These are phyloP conservation scores for Auricularia auricula-judae DNA, from an alignment of 768 basidiomycete species.

Conservation along the genomic window DNA sequence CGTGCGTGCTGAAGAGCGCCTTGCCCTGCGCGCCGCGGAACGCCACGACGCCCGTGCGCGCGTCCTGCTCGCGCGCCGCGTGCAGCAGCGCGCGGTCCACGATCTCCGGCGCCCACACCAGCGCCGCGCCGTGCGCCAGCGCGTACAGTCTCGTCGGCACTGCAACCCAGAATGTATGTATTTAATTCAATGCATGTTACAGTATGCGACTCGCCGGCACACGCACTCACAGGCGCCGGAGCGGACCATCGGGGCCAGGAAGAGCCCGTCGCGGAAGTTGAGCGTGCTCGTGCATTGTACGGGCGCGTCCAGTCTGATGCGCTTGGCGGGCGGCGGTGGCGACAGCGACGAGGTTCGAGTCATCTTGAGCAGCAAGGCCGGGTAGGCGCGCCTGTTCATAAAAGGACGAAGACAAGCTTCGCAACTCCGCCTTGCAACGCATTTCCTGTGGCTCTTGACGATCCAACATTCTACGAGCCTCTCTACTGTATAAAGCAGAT, in stretches of 20 bases:
- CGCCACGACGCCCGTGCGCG: slow-evolving; percentile 74
- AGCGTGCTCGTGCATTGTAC: slow-evolving; percentile 17
- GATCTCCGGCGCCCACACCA: slow-evolving; percentile 95
- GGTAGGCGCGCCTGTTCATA: not conserved
- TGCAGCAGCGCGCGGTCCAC: slow-evolving; percentile 95
- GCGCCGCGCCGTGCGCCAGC: slow-evolving; percentile 82
- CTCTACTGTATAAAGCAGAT: too few relatives aligned
- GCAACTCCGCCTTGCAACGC: not conserved
- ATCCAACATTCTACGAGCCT: too few relatives aligned
- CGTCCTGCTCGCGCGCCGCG: slow-evolving; percentile 73
- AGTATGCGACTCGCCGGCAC: not conserved
- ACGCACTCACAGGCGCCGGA: slow-evolving; percentile 67
- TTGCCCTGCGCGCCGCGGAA: slow-evolving; percentile 72
- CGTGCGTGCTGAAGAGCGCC: slow-evolving; percentile 87
- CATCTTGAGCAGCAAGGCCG: not conserved
- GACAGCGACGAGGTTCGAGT: slow-evolving; percentile 5
- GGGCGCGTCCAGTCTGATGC: slow-evolving; percentile 32
- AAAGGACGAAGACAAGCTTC: not conserved
- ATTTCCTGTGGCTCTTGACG: not conserved
- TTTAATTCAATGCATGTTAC: not conserved
- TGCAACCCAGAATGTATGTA: slow-evolving; percentile 21
- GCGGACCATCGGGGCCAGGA: slow-evolving; percentile 98
- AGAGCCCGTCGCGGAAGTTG: slow-evolving; percentile 77
- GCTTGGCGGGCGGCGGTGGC: slow-evolving; percentile 29
- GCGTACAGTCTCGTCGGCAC: slow-evolving; percentile 81